Evolutionary conservation across 257 asterid species (phyloP).

Genomic region (Orobanche coerulescens): DNA sequence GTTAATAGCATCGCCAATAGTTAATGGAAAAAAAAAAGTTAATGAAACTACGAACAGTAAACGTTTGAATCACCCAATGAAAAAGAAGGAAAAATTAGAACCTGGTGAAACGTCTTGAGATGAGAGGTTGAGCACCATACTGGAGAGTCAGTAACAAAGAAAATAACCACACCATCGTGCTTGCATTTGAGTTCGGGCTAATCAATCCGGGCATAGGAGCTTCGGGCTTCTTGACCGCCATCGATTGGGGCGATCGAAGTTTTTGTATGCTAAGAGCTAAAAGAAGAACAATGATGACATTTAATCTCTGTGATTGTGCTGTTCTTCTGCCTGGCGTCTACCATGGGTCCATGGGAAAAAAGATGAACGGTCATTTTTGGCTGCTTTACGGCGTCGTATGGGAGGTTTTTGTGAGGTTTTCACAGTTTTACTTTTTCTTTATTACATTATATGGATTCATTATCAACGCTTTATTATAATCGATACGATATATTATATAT

Average conservation of each 20-base stretch:
- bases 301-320: background rate
- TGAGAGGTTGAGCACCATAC: conserved; percentile 90
- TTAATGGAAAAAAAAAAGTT: no score
- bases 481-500: no score
- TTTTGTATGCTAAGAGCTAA: background rate
- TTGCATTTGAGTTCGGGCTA: conserved; percentile 27
- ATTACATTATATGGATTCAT: no score
- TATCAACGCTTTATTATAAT: no score
- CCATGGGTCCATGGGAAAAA: background rate
- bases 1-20: conserved; percentile 15
- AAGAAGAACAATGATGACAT: background rate
- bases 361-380: conserved; percentile 1
- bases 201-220: conserved; percentile 24
- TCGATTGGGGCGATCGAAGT: conserved; percentile 33
- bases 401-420: background rate
- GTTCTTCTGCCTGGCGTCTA: background rate
- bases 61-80: background rate
- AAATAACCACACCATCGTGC: conserved; percentile 60
- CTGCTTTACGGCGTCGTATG: conserved; percentile 23
- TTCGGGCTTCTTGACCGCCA: conserved; percentile 40
- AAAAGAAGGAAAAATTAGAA: conserved; percentile 7
- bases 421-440: background rate
- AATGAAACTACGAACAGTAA: background rate
- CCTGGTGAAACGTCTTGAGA: conserved; percentile 85
- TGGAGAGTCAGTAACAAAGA: conserved; percentile 71